Evolutionary conservation across 495 filamentous ascomycete genomes (phyloP).

Genomic region (Chaetomidium leptoderma): DNA sequence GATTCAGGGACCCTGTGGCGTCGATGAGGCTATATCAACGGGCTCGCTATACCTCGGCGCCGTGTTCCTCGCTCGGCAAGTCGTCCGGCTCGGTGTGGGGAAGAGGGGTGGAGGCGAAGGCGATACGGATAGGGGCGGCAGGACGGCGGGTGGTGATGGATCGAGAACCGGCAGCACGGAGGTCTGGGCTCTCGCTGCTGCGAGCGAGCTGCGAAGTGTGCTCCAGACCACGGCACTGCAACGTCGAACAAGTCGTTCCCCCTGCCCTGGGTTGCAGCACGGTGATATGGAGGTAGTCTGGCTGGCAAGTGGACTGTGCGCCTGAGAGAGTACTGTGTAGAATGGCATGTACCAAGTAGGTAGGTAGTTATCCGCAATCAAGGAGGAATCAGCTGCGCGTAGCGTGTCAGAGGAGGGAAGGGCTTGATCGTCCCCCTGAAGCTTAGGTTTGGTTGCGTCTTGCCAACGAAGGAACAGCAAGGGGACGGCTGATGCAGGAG

Average conservation of each 20-base stretch:
- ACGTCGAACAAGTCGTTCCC: not conserved
- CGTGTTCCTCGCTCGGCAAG: conserved; percentile 6
- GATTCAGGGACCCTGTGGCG: conserved; percentile 16
- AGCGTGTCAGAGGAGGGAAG: too few relatives aligned
- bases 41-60: conserved; percentile 23
- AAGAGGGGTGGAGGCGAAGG: not conserved
- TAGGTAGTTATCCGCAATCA: too few relatives aligned
- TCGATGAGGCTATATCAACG: conserved; percentile 25
- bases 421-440: not conserved
- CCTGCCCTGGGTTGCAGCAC: not conserved
- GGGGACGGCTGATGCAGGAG: conserved; percentile 11
- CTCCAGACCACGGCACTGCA: conserved; percentile 18
- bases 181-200: conserved; percentile 5
- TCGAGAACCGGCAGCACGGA: conserved; percentile 9
- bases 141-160: conserved; percentile 6
- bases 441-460: not conserved
- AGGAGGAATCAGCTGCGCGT: not conserved
- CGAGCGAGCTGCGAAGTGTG: conserved; percentile 9
- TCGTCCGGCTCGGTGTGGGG: conserved; percentile 15
- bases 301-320: not conserved
- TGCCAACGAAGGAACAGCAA: conserved; percentile 2
- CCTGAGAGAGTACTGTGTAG: too few relatives aligned
- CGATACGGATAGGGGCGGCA: not conserved
- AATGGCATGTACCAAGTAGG: too few relatives aligned
- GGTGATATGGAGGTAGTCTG: not conserved